phyloP scores from a whole-genome alignment of 225 moss, liverwort and hornwort genomes.

The Takakia lepidozioides region DNA sequence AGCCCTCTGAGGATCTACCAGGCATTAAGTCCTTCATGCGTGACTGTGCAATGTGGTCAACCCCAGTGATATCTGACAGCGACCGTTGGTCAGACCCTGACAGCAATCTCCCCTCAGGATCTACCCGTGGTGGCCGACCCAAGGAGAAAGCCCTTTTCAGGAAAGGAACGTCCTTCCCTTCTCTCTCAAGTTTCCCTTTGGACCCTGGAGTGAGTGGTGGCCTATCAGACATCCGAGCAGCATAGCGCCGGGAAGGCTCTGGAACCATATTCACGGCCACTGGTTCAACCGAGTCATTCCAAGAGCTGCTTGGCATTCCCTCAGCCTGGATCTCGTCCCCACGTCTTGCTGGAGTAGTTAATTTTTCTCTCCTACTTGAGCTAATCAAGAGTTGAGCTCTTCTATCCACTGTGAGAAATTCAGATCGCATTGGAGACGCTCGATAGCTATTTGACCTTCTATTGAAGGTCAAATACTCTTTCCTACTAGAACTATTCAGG shows the following conservation, averaged over 20 bases:
- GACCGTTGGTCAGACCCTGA: constrained; percentile 45
- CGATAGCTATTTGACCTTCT: no score
- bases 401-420: constrained; percentile 32
- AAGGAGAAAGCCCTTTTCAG: constrained; percentile 53
- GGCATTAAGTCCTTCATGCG: constrained; percentile 37
- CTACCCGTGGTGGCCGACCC: constrained; percentile 15
- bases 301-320: constrained; percentile 6
- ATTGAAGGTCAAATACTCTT: no score
- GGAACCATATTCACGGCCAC: constrained; percentile 20
- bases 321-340: background rate
- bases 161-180: constrained; percentile 17
- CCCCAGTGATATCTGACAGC: constrained; percentile 64
- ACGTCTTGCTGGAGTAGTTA: background rate
- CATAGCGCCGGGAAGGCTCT: constrained; percentile 36
- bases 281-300: constrained; percentile 8
- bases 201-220: constrained; percentile 17
- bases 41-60: constrained; percentile 43
- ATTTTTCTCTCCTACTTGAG: constrained; percentile 13
- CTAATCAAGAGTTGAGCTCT: constrained; percentile 24
- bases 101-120: constrained; percentile 41
- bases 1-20: constrained; percentile 12
- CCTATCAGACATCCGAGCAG: constrained; percentile 26
- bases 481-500: no score
- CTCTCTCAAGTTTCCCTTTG: constrained; percentile 11
- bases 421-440: constrained; percentile 22